Percentiles rank a stretch among this genome's conserved stretches.
phyloP scores from a whole-genome alignment of 2,329 filamentous ascomycete genomes.

The Xylaria sp. region DNA sequence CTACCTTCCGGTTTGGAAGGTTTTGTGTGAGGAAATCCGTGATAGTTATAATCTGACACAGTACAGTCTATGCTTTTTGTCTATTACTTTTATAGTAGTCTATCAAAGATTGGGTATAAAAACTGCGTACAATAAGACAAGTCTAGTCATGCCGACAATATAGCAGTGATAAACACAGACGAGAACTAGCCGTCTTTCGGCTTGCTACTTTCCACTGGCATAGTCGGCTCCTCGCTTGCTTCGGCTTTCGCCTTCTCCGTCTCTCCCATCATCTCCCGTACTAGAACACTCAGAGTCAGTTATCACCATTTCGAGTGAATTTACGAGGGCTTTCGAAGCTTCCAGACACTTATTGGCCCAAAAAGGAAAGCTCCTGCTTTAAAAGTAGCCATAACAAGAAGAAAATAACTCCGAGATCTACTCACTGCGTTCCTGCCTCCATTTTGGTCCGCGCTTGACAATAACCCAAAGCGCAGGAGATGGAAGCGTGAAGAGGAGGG shows the following conservation, averaged over 20 bases:
- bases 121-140: neutral
- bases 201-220: constrained; percentile 1
- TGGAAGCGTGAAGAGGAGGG: constrained; percentile 60
- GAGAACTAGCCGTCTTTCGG: neutral
- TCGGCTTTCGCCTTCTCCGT: constrained; percentile 46
- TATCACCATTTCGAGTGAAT: too few relatives aligned
- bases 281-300: too few relatives aligned
- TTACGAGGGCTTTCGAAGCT: too few relatives aligned
- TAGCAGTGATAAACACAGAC: neutral
- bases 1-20: too few relatives aligned
- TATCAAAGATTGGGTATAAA: neutral
- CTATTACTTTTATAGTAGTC: neutral
- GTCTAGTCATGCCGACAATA: neutral
- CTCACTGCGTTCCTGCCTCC: constrained; percentile 65
- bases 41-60: too few relatives aligned
- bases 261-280: constrained; percentile 52
- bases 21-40: too few relatives aligned
- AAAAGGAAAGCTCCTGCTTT: too few relatives aligned
- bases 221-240: constrained; percentile 1
- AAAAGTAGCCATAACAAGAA: too few relatives aligned
- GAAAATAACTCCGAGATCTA: too few relatives aligned
- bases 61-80: neutral
- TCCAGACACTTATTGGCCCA: too few relatives aligned
- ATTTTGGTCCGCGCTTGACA: constrained; percentile 60
- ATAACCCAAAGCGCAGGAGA: constrained; percentile 63